Conservation (phyloP, 257 asterid genomes). For the Petunia secreta region DNA sequence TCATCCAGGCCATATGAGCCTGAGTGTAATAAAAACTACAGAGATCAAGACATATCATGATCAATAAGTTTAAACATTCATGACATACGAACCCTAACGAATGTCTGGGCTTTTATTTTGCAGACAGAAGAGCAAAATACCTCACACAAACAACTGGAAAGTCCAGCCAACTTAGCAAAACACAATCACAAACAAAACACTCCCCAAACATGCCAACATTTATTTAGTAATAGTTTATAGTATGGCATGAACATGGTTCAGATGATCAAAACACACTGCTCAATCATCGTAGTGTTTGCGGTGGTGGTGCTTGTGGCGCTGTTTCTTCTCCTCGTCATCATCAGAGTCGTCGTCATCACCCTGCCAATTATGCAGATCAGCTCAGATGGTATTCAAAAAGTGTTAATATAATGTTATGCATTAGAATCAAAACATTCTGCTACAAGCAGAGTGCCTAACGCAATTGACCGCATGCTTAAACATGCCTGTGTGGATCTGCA, state of each 20-base stretch:
- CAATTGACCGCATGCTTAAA: not conserved
- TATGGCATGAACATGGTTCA: conserved; percentile 11
- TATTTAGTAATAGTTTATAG: conserved; percentile 27
- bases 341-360: conserved; percentile 42
- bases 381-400: not conserved
- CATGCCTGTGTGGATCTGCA: not conserved
- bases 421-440: not conserved
- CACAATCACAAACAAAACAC: not conserved
- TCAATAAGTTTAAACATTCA: not conserved
- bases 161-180: not conserved
- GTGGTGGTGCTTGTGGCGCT: conserved; percentile 35
- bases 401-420: not conserved
- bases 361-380: conserved; percentile 30
- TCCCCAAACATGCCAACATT: conserved; percentile 16
- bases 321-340: conserved; percentile 39
- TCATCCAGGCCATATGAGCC: not conserved
- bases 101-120: not conserved
- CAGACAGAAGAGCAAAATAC: not conserved
- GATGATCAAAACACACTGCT: not conserved
- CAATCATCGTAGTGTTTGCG: conserved; percentile 56
- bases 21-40: not conserved
- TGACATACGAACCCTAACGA: not conserved
- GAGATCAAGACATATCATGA: not conserved
- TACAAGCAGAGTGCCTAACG: not conserved
- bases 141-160: conserved; percentile 7